Evolutionary conservation across 2,329 filamentous ascomycete genomes (phyloP).

Genomic region (Xylariaceae sp.): DNA sequence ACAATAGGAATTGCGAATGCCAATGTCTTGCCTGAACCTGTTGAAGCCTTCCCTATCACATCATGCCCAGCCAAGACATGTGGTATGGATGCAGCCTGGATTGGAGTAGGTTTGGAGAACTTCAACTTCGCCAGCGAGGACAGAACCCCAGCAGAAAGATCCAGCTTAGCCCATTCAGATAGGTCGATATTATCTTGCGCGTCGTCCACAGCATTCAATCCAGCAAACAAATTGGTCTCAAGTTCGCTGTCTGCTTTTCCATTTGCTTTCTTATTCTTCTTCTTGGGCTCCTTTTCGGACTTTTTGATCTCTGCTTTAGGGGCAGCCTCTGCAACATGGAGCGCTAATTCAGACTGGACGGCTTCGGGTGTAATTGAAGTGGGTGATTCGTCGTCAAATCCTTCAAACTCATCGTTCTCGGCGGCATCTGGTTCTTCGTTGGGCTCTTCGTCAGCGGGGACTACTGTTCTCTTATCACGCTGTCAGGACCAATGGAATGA

Average conservation of each 20-base stretch:
- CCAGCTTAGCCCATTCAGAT: slow-evolving; percentile 77
- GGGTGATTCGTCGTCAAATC: slow-evolving; percentile 62
- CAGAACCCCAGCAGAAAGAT: slow-evolving; percentile 74
- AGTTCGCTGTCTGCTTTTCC: slow-evolving; percentile 48
- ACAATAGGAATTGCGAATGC: slow-evolving; percentile 94
- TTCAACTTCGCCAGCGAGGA: slow-evolving; percentile 78
- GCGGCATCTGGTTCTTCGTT: slow-evolving; percentile 22
- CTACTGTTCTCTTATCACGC: slow-evolving; percentile 33
- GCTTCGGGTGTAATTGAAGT: slow-evolving; percentile 29
- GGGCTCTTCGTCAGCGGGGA: slow-evolving; percentile 19
- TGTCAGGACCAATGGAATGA: slow-evolving; percentile 11
- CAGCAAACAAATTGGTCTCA: slow-evolving; percentile 59
- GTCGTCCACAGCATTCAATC: slow-evolving; percentile 60
- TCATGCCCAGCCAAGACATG: slow-evolving; percentile 83
- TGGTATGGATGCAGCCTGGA: slow-evolving; percentile 82
- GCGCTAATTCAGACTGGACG: slow-evolving; percentile 22
- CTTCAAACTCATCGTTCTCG: slow-evolving; percentile 61
- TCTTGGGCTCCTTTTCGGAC: slow-evolving; percentile 31
- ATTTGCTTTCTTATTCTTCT: slow-evolving; percentile 38
- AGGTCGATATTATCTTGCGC: slow-evolving; percentile 69
- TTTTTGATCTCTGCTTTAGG: slow-evolving; percentile 31
- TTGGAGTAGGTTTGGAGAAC: slow-evolving; percentile 80
- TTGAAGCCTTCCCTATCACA: slow-evolving; percentile 94
- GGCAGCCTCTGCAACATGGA: slow-evolving; percentile 30
- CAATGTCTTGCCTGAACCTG: slow-evolving; percentile 94